These are phyloP conservation scores for Seminavis robusta DNA, from an alignment of 108 stramenopile species.

Conservation along the genomic window DNA sequence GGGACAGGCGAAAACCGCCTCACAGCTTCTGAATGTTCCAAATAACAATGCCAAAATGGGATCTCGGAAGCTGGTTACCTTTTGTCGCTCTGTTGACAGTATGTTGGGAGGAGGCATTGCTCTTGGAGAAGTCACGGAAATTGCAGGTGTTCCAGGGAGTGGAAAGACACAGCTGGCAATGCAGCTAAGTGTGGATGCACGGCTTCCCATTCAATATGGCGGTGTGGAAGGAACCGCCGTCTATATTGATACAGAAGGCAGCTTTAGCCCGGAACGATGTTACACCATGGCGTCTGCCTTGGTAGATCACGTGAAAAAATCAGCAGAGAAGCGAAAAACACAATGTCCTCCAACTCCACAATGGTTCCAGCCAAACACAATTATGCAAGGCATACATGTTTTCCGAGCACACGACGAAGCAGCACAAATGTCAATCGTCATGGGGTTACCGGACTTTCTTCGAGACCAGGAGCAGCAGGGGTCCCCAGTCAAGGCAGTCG, in stretches of 20 bases:
- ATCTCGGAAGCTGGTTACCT: conserved; percentile 38
- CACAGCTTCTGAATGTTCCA: too few relatives aligned
- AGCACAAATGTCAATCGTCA: conserved; percentile 82
- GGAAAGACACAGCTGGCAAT: conserved; percentile 96
- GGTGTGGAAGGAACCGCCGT: conserved; percentile 85
- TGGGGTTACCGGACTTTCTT: conserved; percentile 47
- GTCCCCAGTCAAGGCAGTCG: conserved; percentile 65
- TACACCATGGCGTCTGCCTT: conserved; percentile 72
- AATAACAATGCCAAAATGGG: background rate
- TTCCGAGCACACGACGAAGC: conserved; percentile 88
- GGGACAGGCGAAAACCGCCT: background rate
- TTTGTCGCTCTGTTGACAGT: conserved; percentile 66
- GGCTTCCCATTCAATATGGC: conserved; percentile 74
- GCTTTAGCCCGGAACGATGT: conserved; percentile 79
- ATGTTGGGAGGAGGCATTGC: conserved; percentile 87
- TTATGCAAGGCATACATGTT: conserved; percentile 86
- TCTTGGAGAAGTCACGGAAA: conserved; percentile 83
- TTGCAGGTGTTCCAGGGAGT: conserved; percentile 86
- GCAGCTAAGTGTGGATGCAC: conserved; percentile 88
- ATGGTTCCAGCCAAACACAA: conserved; percentile 44
- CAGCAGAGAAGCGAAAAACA: conserved; percentile 10
- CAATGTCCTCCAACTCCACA: conserved; percentile 17
- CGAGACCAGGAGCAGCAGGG: conserved; percentile 26
- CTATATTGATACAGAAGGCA: conserved; percentile 94
- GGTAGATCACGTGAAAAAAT: conserved; percentile 19